Evolutionary conservation across 2,329 filamentous ascomycete species (phyloP).

Genomic region (Penicillium sp.): DNA sequence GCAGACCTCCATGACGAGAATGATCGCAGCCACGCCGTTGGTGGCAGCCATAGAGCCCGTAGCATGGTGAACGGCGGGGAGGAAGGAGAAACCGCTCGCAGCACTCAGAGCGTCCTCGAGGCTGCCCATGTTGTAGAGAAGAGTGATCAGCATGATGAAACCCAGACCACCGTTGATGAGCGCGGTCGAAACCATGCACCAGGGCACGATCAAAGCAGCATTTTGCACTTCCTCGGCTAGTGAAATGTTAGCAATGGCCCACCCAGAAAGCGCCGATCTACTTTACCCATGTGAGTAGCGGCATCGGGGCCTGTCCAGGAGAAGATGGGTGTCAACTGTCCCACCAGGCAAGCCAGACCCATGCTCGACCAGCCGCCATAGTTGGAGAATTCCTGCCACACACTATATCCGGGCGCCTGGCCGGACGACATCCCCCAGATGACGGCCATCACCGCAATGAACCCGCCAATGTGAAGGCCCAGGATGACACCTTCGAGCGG

Average conservation of each 20-base stretch:
- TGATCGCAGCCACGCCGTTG: conserved; percentile 46
- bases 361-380: conserved; percentile 35
- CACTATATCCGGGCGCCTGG: conserved; percentile 20
- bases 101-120: conserved; percentile 38
- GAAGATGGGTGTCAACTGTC: conserved; percentile 29
- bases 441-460: conserved; percentile 41
- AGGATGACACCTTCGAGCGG: conserved; percentile 51
- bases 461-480: conserved; percentile 47
- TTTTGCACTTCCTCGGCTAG: conserved; percentile 49
- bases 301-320: conserved; percentile 31
- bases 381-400: conserved; percentile 40
- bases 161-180: conserved; percentile 48
- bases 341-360: conserved; percentile 40
- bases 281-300: conserved; percentile 33
- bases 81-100: conserved; percentile 47
- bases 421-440: conserved; percentile 30
- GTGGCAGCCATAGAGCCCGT: conserved; percentile 43
- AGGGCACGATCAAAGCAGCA: conserved; percentile 46
- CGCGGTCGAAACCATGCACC: conserved; percentile 47
- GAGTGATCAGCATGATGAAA: conserved; percentile 44
- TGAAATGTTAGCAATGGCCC: conserved; percentile 3
- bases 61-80: conserved; percentile 49
- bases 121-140: conserved; percentile 44
- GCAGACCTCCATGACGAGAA: conserved; percentile 39
- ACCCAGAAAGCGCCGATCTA: neutral